phyloP scores from a whole-genome alignment of 169 alveolate species.

The Eimeria falciformis region DNA sequence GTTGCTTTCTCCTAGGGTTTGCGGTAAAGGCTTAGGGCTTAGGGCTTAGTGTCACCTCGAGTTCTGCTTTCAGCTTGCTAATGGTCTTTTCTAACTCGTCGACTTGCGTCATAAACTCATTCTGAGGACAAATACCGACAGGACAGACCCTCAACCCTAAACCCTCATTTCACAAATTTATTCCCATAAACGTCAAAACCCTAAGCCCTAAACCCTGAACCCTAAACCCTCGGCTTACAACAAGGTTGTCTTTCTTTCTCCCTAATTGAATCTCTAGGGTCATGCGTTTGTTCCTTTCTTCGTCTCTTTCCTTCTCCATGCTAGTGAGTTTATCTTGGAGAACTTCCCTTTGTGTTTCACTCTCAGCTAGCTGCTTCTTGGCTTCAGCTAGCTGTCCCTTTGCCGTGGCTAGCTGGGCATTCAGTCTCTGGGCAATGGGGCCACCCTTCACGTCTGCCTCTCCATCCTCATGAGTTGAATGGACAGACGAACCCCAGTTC shows the following conservation, averaged over 20 bases:
- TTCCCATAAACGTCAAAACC: background rate
- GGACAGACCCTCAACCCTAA: background rate
- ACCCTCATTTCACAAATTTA: background rate
- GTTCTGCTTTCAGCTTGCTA: background rate
- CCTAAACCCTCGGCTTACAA: background rate
- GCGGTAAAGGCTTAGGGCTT: background rate
- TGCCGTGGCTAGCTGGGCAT: background rate
- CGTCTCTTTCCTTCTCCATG: background rate
- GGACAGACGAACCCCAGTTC: background rate
- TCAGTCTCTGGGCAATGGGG: constrained; percentile 10
- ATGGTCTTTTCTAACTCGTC: constrained; percentile 7
- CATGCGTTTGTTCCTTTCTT: constrained; percentile 8
- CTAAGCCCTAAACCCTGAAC: background rate
- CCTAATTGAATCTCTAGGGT: background rate
- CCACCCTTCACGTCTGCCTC: background rate
- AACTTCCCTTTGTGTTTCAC: background rate
- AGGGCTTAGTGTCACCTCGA: background rate
- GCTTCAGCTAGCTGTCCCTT: constrained; percentile 2
- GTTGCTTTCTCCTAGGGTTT: no score
- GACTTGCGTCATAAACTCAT: background rate
- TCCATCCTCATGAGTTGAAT: background rate
- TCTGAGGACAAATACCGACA: background rate
- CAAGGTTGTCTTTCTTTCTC: constrained; percentile 1
- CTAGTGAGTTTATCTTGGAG: background rate
- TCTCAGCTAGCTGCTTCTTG: background rate